Base-by-base conservation (phyloP, 768 basidiomycete species). In the Mycena vitilis region DNA sequence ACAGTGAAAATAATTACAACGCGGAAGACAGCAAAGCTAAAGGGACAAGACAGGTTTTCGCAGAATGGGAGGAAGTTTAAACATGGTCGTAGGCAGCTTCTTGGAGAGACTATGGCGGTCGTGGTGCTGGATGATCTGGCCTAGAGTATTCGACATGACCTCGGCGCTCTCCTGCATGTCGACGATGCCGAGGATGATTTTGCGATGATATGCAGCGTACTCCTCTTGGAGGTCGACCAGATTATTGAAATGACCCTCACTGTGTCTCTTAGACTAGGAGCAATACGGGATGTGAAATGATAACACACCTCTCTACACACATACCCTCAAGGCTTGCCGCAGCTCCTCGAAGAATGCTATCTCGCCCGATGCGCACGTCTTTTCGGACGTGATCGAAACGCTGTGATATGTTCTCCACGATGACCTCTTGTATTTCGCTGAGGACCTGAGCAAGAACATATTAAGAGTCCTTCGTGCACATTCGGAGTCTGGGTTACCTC, bases 141-240 rank as follows among this genome's bases (percentile, higher is more conserved):
- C 78, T 45, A 88, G 73, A 42, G 78, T 74, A 30, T 72, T 71
- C 34, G 77, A 73, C 23, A 83, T 71, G 44, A 81, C 78, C 45
- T 82, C 77, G 48, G 80, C 81, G 44, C 77, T 75, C 65, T 84
- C 81, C 57, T 79, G 76, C 62, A 85, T 76, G 20, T 84, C 83
- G 45, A 86, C 84, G 68, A 85, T 78, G 22, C 77, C 78, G 54
- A 74, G 71, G 55, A 81, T 74, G 47, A 88, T 77, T 37, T 81
- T 77, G 49, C 80, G 78, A 65, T 84, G 80, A 60, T 81, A 79
- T 30, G 67, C 75, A 44, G 84, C 80, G 70, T 90, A 91, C 60
- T 85, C 83, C 60, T 83, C 81, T 71, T 90, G 87, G 20, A 90
- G 81, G 60, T 83, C 82, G 37, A 91, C 83, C 37, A 91, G 75